Conservation (phyloP, 2,329 filamentous ascomycete species). For the Fonsecaea monophora region DNA sequence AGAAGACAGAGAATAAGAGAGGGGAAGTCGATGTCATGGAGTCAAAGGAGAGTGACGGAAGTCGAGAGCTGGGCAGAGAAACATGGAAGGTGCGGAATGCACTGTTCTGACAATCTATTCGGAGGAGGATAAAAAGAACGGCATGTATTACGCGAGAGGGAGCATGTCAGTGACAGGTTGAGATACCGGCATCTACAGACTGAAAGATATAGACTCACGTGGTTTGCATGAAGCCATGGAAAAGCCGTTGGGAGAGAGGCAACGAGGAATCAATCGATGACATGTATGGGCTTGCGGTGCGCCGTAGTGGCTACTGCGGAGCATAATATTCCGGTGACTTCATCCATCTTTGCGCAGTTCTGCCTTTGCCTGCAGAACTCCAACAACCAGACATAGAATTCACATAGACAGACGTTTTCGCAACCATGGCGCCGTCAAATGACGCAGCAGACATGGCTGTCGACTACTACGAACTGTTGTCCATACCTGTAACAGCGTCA, state of each 20-base stretch:
- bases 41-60: not conserved
- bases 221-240: not conserved
- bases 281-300: not conserved
- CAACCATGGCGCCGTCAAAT: constrained; percentile 39
- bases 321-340: not conserved
- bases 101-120: not conserved
- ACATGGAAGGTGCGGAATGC: not conserved
- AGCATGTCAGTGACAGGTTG: not conserved
- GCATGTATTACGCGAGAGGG: not conserved
- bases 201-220: not conserved
- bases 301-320: not conserved
- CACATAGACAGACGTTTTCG: not conserved
- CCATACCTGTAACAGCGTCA: constrained; percentile 66
- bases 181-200: not conserved
- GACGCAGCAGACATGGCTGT: constrained; percentile 59
- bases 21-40: not conserved
- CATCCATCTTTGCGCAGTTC: not conserved
- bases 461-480: constrained; percentile 81
- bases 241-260: not conserved
- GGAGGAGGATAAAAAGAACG: not conserved
- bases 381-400: not conserved
- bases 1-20: not conserved
- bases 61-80: not conserved
- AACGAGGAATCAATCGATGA: not conserved
- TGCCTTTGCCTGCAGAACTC: not conserved